Evolutionary conservation across 495 filamentous ascomycete genomes (phyloP), one percentile per base, ranked within the genome.

Genomic region (Cenococcum geophilum): DNA sequence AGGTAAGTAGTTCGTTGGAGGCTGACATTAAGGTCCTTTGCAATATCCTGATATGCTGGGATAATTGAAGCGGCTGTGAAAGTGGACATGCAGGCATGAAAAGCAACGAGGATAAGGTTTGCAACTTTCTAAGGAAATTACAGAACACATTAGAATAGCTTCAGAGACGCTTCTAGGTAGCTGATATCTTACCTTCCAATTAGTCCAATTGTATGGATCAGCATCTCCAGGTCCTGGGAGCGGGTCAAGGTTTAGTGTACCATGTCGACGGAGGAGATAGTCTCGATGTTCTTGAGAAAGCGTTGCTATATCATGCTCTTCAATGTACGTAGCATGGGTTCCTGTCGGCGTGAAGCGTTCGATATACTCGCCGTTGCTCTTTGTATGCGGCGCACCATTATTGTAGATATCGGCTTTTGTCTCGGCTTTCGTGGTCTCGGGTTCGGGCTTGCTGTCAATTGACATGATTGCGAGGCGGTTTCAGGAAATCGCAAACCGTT

Each of bases 121-220:
- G 70, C 48, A 59, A 76, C 68, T 80, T 82, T 83, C 80, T 82
- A 70, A 27, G 16, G 22, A 20, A 21, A 25, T n/a, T 25, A 4
- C 43, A 49, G 43, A 55, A n/a, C 25, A 34, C n/a, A 4, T 50
- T 11, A 21, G 54, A 43, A 36, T 57, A 27, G 20, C 50, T 32
- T 16, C 57, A 25, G 0, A 27, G 8, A 48, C 21, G 37, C 2
- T 32, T 6, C 6, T 6, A 32, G 27, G 6, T 32, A 32, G 27
- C 6, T 6, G 27, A 6, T 32, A 22, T 64, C 68, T 64, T 60
- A 81, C 79, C 75, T 82, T 82, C 80, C 79, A 82, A 50, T 68
- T 67, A 16, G 79, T 75, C 81, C 81, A 83, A 61, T 83, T 82
- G 61, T 77, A 79, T 40, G 81, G 81, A 63, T 83, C 81, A n/a